Base-by-base conservation (phyloP, 371 early-diverging fungal species). In the Rhizopus delemar region DNA sequence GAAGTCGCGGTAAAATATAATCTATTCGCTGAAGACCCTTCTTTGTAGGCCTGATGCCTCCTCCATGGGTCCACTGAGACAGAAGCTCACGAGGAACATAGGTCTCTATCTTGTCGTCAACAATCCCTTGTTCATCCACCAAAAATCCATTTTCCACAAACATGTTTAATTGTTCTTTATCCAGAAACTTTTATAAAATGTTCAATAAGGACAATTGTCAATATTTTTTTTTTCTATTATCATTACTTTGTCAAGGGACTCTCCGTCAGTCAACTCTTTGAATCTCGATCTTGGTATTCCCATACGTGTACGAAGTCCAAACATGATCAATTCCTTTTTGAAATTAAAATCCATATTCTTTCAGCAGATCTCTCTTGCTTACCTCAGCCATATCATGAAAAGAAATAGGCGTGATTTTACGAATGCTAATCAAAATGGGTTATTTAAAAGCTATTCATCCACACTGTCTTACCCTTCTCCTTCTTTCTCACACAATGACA, bases 231-330 rank as follows among this genome's bases (percentile, higher is more conserved):
- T 36, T 15, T 9, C 34, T 8, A 16, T 34, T 22, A 39, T 49
- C n/a, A n/a, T 53, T 59, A 67, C 68, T 32, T 56, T 46, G 28
- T 74, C 75, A 15, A 78, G 51, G 7, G 15, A n/a, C 8, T 31
- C 46, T 4, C 71, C 73, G 12, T 56, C 45, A 33, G 78, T 73
- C 62, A 75, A 60, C 3, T 33, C 9, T 29, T 35, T 46, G 46
- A 81, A 83, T 32, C 75, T 53, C 9, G 59, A 53, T 29, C 79
- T 66, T 12, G 75, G 70, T 13, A 88, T 58, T 1, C 89, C 89
- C 64, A 73, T 81, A 13, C 70, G 80, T 13, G 86, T 90, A 3
- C 92, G 81, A 66, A 92, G 67, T 0, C 92, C 89, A 57, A 90
- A 81, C 31, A 90, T 80, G 4, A 90, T 66, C 5, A 85, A 57